Conservation (phyloP, 495 filamentous ascomycete species). For the Staphylotrichum longicolle region DNA sequence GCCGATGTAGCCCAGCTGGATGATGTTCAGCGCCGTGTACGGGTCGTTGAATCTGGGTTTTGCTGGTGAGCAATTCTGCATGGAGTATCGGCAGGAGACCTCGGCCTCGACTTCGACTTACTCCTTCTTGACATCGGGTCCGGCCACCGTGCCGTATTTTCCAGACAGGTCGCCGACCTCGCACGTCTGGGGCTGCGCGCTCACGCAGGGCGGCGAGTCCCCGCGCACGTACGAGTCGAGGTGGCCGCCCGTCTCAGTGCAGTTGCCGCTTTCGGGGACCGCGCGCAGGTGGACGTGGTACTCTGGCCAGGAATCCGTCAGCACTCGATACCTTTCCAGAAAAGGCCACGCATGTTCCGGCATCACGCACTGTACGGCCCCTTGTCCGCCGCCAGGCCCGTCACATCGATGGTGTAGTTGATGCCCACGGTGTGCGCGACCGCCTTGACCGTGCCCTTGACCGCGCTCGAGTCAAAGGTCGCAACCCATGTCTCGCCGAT, state of each 20-base stretch:
- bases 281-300: conserved; percentile 77
- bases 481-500: conserved; percentile 56
- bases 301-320: conserved; percentile 43
- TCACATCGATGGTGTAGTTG: conserved; percentile 57
- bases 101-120: conserved; percentile 13
- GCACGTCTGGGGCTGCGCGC: conserved; percentile 61
- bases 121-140: conserved; percentile 39
- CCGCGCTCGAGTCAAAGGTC: conserved; percentile 39
- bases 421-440: conserved; percentile 56
- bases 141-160: conserved; percentile 67
- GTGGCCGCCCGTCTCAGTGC: conserved; percentile 64
- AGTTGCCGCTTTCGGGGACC: conserved; percentile 71
- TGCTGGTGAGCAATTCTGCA: not conserved
- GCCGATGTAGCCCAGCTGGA: conserved; percentile 65
- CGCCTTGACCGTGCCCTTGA: conserved; percentile 61
- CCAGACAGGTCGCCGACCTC: conserved; percentile 80
- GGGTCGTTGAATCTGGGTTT: conserved; percentile 58
- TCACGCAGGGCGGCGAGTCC: conserved; percentile 62
- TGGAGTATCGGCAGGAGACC: too few relatives aligned
- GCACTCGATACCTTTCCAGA: not conserved
- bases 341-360: not conserved
- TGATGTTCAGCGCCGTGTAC: conserved; percentile 60
- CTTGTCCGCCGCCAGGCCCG: conserved; percentile 57
- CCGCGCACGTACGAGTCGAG: conserved; percentile 54
- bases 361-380: conserved; percentile 66